Evolutionary conservation across 371 early-diverging fungal genomes (phyloP).

Genomic region (Mortierella sp.): DNA sequence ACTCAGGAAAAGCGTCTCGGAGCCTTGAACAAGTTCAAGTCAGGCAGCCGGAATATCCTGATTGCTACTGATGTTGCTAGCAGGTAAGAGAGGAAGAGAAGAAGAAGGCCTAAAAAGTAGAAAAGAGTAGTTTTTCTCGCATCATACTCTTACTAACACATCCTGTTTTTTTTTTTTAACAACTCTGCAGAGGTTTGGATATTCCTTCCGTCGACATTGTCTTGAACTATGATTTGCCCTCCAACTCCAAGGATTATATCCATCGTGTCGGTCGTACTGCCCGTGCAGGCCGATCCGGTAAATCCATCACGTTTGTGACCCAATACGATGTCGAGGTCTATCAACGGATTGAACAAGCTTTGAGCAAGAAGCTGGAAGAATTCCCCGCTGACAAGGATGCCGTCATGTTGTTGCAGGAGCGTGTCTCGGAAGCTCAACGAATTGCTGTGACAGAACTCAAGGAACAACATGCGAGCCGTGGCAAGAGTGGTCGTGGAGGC

Average conservation of each 20-base stretch:
- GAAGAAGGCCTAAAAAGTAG: too few species aligned
- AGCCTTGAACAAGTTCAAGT: slow-evolving; percentile 91
- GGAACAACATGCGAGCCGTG: slow-evolving; percentile 61
- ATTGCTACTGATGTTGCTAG: slow-evolving; percentile 98
- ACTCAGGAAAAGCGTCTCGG: slow-evolving; percentile 92
- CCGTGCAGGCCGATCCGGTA: slow-evolving; percentile 93
- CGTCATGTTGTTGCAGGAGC: slow-evolving; percentile 91
- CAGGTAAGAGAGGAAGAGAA: slow-evolving; percentile 54
- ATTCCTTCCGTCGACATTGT: slow-evolving; percentile 97
- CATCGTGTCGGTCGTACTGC: slow-evolving; percentile 99
- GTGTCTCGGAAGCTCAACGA: slow-evolving; percentile 92
- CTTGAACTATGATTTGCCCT: slow-evolving; percentile 97
- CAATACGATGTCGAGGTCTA: slow-evolving; percentile 97
- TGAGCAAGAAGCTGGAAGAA: slow-evolving; percentile 85
- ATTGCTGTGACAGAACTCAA: slow-evolving; percentile 80
- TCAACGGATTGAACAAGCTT: slow-evolving; percentile 92
- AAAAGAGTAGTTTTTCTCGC: background rate
- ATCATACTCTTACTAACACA: background rate
- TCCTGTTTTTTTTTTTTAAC: background rate
- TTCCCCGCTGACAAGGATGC: slow-evolving; percentile 86
- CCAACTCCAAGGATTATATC: slow-evolving; percentile 93
- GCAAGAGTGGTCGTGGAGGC: slow-evolving; percentile 56
- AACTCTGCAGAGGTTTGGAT: slow-evolving; percentile 89
- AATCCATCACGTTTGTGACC: slow-evolving; percentile 95
- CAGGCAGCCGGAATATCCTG: slow-evolving; percentile 85